Evolutionary conservation across 192 early-diverging fungal species (phyloP), one percentile per base, ranked within the genome.

Genomic region (Entrophospora sp.): DNA sequence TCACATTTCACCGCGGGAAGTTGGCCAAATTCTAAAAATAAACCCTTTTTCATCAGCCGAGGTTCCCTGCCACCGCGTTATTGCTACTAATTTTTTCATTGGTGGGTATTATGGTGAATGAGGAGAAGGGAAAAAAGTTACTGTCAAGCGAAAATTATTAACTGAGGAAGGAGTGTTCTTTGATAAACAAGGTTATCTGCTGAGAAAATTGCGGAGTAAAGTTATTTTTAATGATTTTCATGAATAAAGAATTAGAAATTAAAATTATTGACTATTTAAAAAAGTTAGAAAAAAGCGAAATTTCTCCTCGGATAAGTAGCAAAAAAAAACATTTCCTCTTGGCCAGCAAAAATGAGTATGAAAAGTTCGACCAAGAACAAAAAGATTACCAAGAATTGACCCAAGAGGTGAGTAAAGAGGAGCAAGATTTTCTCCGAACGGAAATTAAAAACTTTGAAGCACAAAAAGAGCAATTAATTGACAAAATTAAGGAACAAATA

Each of bases 31-130:
- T 25, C 70, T 88, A 55, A 38, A 71, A 10, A 67, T 71, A 44
- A 86, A 86, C 64, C 84, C 84, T 13, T 88, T 85, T 66, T 75
- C 75, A 30, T 81, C 86, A 36, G 35, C 73, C 22, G 84, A 82
- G 14, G 75, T 88, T 5, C 84, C 84, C 3, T 88, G 86, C 68
- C 83, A 88, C 67, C 77, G 86, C 6, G 79, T 88, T n/a, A 67
- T 86, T 69, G 75, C 80, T 13, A 61, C 79, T 10, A 74, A 82
- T 69, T 73, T 67, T 62, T 78, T 79, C n/a, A 73, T 88, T 27
- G 86, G 86, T 14, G 86, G 86, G 1, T 88, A 85, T 57, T 55
- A 67, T 35, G 83, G 84, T 35, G 75, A 79, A 61, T 71, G 63
- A 52, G 79, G 79, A 51, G 80, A 73, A 35, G 81, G 77, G 38